A percentile compares a stretch with the other conserved stretches of the same genome.
Conservation (phyloP, 768 basidiomycete species). For the Mycena floridula region DNA sequence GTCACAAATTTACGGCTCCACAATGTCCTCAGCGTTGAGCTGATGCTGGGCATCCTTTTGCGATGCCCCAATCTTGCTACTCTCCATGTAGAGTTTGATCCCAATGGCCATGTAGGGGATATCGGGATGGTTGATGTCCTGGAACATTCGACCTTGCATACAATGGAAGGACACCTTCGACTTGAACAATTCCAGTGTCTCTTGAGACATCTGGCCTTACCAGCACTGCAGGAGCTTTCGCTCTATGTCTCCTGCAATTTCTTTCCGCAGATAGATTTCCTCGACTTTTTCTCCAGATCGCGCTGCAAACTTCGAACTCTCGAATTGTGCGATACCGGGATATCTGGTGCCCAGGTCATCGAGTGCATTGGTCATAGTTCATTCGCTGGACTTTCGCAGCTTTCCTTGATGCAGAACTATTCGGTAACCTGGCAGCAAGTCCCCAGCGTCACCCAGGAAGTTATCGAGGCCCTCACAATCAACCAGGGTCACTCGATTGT, state of each 20-base stretch:
- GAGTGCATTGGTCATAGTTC: slow-evolving; percentile 19
- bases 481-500: slow-evolving; percentile 5
- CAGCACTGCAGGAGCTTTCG: slow-evolving; percentile 17
- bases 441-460: slow-evolving; percentile 24
- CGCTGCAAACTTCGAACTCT: slow-evolving; percentile 20
- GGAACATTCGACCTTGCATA: slow-evolving; percentile 18
- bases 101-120: too few species aligned
- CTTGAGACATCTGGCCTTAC: slow-evolving; percentile 21
- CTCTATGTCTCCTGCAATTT: slow-evolving; percentile 22
- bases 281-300: slow-evolving; percentile 24
- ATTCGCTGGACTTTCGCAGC: slow-evolving; percentile 20
- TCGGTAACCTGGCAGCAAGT: slow-evolving; percentile 27
- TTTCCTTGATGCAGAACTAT: slow-evolving; percentile 24
- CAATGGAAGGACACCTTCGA: slow-evolving; percentile 24
- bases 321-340: slow-evolving; percentile 26
- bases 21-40: slow-evolving; percentile 11
- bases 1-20: slow-evolving; percentile 14
- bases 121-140: too few species aligned
- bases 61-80: slow-evolving; percentile 21
- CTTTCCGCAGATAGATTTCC: slow-evolving; percentile 20
- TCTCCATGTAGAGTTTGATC: slow-evolving; percentile 23
- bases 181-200: slow-evolving; percentile 22
- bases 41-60: slow-evolving; percentile 22
- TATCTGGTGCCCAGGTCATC: slow-evolving; percentile 21
- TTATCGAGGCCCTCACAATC: slow-evolving; percentile 21